Conservation (phyloP, 2,329 filamentous ascomycete species). For the Rosellinia necatrix region DNA sequence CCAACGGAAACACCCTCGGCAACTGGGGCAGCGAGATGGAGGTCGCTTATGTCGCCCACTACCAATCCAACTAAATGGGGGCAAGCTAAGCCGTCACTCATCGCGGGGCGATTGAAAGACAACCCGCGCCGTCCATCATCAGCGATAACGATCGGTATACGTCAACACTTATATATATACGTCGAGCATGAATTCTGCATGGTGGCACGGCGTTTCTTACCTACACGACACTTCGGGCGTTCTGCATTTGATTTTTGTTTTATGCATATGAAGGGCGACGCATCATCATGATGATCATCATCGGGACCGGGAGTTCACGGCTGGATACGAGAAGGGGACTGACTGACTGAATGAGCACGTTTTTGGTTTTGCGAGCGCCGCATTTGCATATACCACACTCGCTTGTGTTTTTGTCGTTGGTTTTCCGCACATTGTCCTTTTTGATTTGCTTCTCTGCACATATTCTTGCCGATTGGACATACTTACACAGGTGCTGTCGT, state of each 20-base stretch:
- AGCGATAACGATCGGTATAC: neutral
- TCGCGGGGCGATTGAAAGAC: neutral
- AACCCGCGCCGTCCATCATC: neutral
- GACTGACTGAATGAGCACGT: conserved; percentile 1
- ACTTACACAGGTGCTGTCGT: too few relatives aligned
- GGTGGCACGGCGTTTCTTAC: conserved; percentile 8
- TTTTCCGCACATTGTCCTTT: neutral
- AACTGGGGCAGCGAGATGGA: conserved; percentile 56
- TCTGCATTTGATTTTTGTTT: neutral
- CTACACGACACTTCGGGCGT: neutral
- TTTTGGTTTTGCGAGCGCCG: conserved; percentile 17
- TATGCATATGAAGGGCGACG: conserved; percentile 12
- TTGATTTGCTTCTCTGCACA: conserved; percentile 16
- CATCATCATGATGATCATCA: too few relatives aligned
- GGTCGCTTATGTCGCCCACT: conserved; percentile 53
- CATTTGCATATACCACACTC: conserved; percentile 23
- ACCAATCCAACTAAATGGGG: conserved; percentile 29
- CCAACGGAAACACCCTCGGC: conserved; percentile 51
- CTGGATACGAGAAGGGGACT: neutral
- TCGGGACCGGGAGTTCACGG: conserved; percentile 18
- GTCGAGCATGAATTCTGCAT: neutral
- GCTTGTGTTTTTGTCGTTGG: neutral
- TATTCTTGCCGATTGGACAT: neutral
- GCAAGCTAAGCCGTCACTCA: neutral
- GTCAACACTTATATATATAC: neutral